Percentiles rank a stretch among this genome's conserved stretches.
Conservation (phyloP, 305 asterid species). For the Withania somnifera region DNA sequence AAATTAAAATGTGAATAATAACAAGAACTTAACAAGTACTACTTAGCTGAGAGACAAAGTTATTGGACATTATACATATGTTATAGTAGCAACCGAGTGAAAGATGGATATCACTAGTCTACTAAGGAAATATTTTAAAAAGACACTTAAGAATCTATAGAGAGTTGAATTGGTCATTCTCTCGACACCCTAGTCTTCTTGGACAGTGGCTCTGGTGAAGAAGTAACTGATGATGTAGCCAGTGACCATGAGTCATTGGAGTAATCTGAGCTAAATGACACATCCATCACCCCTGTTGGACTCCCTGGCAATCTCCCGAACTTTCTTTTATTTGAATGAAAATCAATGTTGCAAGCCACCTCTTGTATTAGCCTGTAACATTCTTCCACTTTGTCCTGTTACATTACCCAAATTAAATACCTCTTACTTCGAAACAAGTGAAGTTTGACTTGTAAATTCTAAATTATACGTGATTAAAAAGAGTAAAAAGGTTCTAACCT, state of each 20-base stretch:
- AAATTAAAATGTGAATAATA: slow-evolving; percentile 27
- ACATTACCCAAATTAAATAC: neutral
- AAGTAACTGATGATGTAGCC: slow-evolving; percentile 43
- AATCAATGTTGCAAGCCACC: slow-evolving; percentile 28
- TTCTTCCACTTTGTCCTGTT: slow-evolving; percentile 64
- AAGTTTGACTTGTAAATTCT: neutral
- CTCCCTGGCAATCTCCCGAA: slow-evolving; percentile 40
- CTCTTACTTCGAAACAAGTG: no score
- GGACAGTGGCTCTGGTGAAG: slow-evolving; percentile 56
- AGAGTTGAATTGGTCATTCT: neutral
- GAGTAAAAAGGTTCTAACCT: slow-evolving; percentile 45
- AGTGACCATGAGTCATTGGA: slow-evolving; percentile 45
- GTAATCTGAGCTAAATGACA: slow-evolving; percentile 53
- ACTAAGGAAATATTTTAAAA: neutral
- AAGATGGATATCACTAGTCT: neutral
- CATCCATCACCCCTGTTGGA: slow-evolving; percentile 68
- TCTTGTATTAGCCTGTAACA: slow-evolving; percentile 50
- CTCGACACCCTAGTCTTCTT: slow-evolving; percentile 31
- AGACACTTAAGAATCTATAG: neutral
- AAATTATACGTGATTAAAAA: neutral
- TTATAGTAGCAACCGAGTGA: neutral
- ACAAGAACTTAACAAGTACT: neutral
- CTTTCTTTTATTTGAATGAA: slow-evolving; percentile 41
- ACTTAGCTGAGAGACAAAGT: neutral
- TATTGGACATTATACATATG: slow-evolving; percentile 13